Evolutionary conservation across 2,329 filamentous ascomycete genomes (phyloP).

Genomic region (Purpureocillium takamizusanense): DNA sequence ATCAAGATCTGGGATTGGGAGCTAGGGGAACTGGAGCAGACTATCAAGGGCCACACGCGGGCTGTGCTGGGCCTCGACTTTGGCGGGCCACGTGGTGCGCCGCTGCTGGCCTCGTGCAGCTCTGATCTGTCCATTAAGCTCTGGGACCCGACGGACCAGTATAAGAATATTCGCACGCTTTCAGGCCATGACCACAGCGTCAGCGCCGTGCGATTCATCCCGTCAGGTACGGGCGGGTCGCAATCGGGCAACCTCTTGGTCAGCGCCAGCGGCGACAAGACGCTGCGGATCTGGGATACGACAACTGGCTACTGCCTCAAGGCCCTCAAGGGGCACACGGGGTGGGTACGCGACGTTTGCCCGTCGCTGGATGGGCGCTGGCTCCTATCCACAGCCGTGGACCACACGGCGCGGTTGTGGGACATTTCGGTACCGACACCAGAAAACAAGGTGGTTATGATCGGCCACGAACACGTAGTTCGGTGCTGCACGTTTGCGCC

Average conservation of each 20-base stretch:
- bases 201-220: constrained; percentile 77
- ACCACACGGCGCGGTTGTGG: constrained; percentile 76
- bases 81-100: constrained; percentile 73
- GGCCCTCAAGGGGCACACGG: constrained; percentile 71
- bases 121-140: constrained; percentile 86
- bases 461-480: constrained; percentile 77
- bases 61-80: constrained; percentile 84
- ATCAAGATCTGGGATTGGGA: constrained; percentile 99
- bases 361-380: constrained; percentile 76
- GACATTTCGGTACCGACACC: constrained; percentile 56
- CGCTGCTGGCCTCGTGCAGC: constrained; percentile 54
- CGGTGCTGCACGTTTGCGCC: constrained; percentile 86
- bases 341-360: constrained; percentile 82
- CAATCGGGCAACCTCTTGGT: constrained; percentile 75
- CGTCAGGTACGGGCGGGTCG: constrained; percentile 68
- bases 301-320: constrained; percentile 85
- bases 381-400: constrained; percentile 71
- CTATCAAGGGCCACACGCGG: constrained; percentile 86
- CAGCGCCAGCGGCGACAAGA: constrained; percentile 75
- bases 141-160: constrained; percentile 87
- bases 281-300: constrained; percentile 81
- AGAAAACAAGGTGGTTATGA: constrained; percentile 68
- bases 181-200: constrained; percentile 88
- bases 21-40: constrained; percentile 79
- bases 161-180: constrained; percentile 89